Percentiles rank a stretch among this genome's conserved stretches.
These are phyloP conservation scores for Kazachstania africana DNA, from an alignment of 805 yeast genomes.

Conservation along the genomic window DNA sequence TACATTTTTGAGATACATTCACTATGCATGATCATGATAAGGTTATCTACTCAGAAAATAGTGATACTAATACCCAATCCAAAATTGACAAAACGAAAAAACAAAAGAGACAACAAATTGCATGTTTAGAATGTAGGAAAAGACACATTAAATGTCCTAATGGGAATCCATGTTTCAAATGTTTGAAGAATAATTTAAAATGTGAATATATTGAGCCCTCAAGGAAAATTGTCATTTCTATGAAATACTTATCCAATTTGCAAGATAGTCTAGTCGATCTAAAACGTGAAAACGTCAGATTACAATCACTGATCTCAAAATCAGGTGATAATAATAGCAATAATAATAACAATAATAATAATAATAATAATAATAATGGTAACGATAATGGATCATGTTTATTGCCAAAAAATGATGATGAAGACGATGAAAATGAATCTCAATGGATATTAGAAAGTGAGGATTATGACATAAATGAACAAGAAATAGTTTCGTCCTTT, in stretches of 20 bases:
- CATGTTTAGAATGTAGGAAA: conserved; percentile 56
- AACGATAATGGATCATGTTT: not conserved
- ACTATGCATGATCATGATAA: too few species aligned
- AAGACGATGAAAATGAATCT: not conserved
- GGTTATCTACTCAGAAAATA: too few species aligned
- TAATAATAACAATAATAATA: not conserved
- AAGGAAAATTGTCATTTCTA: conserved; percentile 59
- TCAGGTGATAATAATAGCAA: not conserved
- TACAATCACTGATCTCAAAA: conserved; percentile 28
- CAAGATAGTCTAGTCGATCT: conserved; percentile 57
- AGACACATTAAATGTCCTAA: conserved; percentile 73
- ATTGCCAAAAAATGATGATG: not conserved
- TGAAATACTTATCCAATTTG: conserved; percentile 53
- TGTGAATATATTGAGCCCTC: conserved; percentile 69
- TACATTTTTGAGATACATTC: too few species aligned
- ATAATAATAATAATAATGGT: not conserved
- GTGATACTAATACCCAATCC: too few species aligned
- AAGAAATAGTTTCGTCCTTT: conserved; percentile 58
- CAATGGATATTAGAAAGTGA: not conserved
- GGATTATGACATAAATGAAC: conserved; percentile 9
- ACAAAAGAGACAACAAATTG: conserved; percentile 15
- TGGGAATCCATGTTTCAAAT: conserved; percentile 60
- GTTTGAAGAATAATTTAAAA: conserved; percentile 39
- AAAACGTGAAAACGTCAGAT: conserved; percentile 51
- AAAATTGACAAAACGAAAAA: conserved; percentile 3